Base-by-base conservation (phyloP, 345 rosid genomes). In the Eucalyptus tenuipes region DNA sequence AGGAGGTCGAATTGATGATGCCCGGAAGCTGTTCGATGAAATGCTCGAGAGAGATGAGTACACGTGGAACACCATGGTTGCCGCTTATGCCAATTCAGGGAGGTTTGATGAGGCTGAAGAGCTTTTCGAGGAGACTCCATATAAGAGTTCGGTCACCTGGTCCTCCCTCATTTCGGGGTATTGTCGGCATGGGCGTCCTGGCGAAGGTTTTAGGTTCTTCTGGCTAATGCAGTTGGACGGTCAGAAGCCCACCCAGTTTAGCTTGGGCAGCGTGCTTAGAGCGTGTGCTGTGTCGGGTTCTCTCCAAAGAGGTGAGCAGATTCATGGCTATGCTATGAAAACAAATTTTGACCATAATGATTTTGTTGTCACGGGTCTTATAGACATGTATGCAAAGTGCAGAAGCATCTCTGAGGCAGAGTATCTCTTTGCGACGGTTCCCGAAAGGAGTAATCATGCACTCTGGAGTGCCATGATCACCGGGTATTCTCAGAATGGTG, bases 401-500 rank as follows among this genome's bases (percentile, higher is more conserved):
- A 91, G 91, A 52, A 92, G 94, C 88, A 91, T 97, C 86, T 87
- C 45, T 68, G 97, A 95, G 91, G 99, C 99, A 82, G 99, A 95
- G 79, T 89, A 13, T 88, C 91, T 97, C 61, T 97, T 97, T 80
- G 45, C 8, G 68, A 92, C 59, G 29, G 92, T 93, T 91, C 87
- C 88, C 22, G 91, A 92, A 84, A 75, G 44, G 49, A 93, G 89
- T 89, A 95, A 92, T 89, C 93, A 92, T 87, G 99, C 95, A 13
- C 92, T 95, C 10, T 96, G 99, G 99, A 96, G 98, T 42, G 96
- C 98, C 13, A 96, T 97, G 98, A 91, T 97, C 85, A 92, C 97
- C 6, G 99, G 96, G 2, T 97, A 95, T 91, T 92, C 96, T 68
- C 92, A 91, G 87, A 94, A 94, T 88, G 97, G 96, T 5, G 91